Evolutionary conservation across 2,329 filamentous ascomycete genomes (phyloP), one percentile per base, ranked within the genome.

Genomic region (Aspergillus brasiliensis): DNA sequence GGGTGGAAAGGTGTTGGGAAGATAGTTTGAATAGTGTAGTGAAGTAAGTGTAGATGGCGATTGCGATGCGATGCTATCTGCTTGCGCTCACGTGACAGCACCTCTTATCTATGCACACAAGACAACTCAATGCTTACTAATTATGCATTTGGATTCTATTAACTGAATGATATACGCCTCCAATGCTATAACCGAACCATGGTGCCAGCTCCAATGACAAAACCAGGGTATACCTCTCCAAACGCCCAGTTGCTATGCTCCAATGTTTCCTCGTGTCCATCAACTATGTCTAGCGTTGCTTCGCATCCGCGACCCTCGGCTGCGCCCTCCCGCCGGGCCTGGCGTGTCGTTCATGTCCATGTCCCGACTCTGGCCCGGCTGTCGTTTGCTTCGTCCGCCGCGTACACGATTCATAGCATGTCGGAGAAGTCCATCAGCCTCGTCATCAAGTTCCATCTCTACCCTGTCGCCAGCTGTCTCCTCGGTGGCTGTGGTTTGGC

Each of bases 401-500:
- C 68, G 67, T 11, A 74, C 67, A 19, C 69, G 73, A n/a, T 67
- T 67, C 28, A 81, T 67, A 1, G 78, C 78, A 5, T 74, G 72
- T 19, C 73, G 68, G 2, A 81, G 63, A 5, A 81, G 66, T 5
- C 72, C 75, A 54, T 80, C 75, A 1, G 78, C 79, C 60, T 80
- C 76, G 6, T 73, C 69, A 62, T 81, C 79, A 10, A 81, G 65
- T 49, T 77, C 77, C 73, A 76, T 77, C 51, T 76, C 75, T 3
- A 77, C 69, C 11, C 66, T 67, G n/a, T 76, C 72, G 28, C 73
- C 72, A n/a, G 71, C 40, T 8, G 69, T 68, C 21, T 64, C 65
- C 1, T 60, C 28, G 2, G 56, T 66, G 6, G 37, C 47, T 8
- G 60, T 57, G 3, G 55, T 48, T 6, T 56, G 63, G 1, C 69